Conservation (phyloP, 2,329 filamentous ascomycete species). For the Cytospora chrysosperma region DNA sequence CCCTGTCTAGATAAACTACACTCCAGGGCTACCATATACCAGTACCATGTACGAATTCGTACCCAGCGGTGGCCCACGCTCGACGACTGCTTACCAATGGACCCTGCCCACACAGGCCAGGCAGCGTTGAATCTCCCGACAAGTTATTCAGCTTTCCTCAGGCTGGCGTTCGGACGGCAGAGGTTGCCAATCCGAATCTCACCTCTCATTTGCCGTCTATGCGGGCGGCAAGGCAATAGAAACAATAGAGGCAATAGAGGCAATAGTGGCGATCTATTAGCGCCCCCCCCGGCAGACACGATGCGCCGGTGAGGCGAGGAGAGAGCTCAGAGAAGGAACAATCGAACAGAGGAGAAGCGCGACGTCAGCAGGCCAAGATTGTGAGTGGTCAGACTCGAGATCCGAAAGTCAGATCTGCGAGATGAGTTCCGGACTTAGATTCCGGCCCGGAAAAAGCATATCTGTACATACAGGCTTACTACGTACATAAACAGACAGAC, state of each 20-base stretch:
- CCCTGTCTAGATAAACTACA: too few relatives aligned
- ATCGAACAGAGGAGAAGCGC: not conserved
- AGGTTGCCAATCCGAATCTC: not conserved
- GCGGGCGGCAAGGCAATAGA: not conserved
- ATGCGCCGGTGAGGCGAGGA: not conserved
- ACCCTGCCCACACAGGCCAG: not conserved
- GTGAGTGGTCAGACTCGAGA: constrained; percentile 12
- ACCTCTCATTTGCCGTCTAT: not conserved
- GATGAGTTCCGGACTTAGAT: not conserved
- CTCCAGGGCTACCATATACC: too few relatives aligned
- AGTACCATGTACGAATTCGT: too few relatives aligned
- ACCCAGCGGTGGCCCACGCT: not conserved
- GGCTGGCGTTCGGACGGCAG: not conserved
- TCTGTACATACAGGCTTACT: not conserved
- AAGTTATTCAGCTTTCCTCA: not conserved
- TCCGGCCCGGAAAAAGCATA: not conserved
- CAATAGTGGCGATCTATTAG: too few relatives aligned
- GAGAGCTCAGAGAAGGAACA: too few relatives aligned
- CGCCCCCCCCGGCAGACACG: not conserved
- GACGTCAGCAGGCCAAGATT: constrained; percentile 10
- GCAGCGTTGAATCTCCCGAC: not conserved
- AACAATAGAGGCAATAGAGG: too few relatives aligned
- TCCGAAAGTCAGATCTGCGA: constrained; percentile 17
- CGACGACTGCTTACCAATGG: too few relatives aligned
- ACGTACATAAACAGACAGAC: too few relatives aligned